Evolutionary conservation across 2,329 filamentous ascomycete genomes (phyloP), one percentile per base, ranked within the genome.

Genomic region (Blastomyces parvus): DNA sequence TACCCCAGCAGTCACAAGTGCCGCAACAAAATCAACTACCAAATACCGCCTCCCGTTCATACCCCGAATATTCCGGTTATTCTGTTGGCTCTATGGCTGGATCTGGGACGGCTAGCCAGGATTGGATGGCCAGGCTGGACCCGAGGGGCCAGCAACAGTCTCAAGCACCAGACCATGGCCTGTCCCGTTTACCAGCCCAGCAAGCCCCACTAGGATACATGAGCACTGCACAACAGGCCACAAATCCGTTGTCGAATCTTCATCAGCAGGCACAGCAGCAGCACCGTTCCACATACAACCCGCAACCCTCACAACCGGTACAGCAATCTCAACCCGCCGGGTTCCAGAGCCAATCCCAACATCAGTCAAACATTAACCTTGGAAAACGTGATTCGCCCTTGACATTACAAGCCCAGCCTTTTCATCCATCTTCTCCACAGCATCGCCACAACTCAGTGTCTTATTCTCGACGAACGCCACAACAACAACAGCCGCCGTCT

Each of bases 101-200:
- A 38, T 60, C 70, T 46, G 62, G 66, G 17, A 68, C 73, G 6
- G 68, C 71, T 9, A 74, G 69, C 61, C 74, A 73, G 62, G 75
- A 77, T 62, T 77, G 75, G 75, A 74, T 77, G 71, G 74, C 74
- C 55, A 71, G 74, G 38, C 76, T 77, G 62, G 75, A 77, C 62
- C 75, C 75, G 22, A 68, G 75, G 59, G 73, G 71, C 30, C 75
- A 69, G 59, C 63, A 63, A 25, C 65, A 57, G 27, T 46, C 61
- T 22, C 63, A 63, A 22, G 30, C 61, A 22, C 30, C 60, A 14
- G 48, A 62, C 13, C 57, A 59, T 58, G n/a, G 52, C 6, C 6
- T 55, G n/a, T 57, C 60, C 52, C 59, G 59, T 48, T 55, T 61
- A 17, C 38, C 62, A 46, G 46, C 53, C 25, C 63, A 62, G 22